These are phyloP conservation scores for Tremella mesenterica DNA, from an alignment of 768 basidiomycete genomes.

Conservation along the genomic window DNA sequence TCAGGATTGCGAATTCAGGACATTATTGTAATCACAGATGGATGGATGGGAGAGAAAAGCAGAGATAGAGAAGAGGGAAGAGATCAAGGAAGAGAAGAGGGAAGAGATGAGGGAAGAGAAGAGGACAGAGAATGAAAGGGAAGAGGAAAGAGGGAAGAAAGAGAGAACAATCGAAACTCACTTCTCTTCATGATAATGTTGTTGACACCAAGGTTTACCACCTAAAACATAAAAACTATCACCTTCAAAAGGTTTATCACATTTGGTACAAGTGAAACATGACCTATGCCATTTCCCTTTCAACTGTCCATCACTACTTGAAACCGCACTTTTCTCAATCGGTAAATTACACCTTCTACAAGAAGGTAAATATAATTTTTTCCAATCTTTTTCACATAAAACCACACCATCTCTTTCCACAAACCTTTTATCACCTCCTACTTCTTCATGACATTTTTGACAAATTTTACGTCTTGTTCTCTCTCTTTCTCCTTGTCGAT, in stretches of 20 bases:
- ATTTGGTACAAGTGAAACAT: constrained; percentile 81
- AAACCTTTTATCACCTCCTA: constrained; percentile 59
- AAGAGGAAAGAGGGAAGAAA: background rate
- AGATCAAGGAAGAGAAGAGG: too few relatives aligned
- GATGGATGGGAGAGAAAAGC: background rate
- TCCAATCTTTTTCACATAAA: constrained; percentile 87
- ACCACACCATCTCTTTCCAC: constrained; percentile 74
- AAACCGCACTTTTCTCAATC: constrained; percentile 86
- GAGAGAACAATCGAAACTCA: constrained; percentile 21
- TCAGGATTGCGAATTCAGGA: background rate
- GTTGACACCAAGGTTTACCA: constrained; percentile 80
- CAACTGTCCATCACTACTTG: constrained; percentile 81
- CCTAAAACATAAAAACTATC: constrained; percentile 85
- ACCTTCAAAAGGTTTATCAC: constrained; percentile 83
- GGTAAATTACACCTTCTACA: constrained; percentile 78
- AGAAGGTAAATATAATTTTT: constrained; percentile 90
- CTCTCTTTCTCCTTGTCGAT: too few relatives aligned
- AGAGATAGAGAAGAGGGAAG: background rate
- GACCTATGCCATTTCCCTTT: constrained; percentile 90
- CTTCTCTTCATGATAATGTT: constrained; percentile 88
- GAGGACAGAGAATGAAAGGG: background rate
- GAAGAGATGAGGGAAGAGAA: background rate
- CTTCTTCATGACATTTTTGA: constrained; percentile 58
- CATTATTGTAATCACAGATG: background rate
- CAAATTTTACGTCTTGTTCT: constrained; percentile 51